Base-by-base conservation (phyloP, 23 red algal species). In the Gracilaria vermiculophylla region DNA sequence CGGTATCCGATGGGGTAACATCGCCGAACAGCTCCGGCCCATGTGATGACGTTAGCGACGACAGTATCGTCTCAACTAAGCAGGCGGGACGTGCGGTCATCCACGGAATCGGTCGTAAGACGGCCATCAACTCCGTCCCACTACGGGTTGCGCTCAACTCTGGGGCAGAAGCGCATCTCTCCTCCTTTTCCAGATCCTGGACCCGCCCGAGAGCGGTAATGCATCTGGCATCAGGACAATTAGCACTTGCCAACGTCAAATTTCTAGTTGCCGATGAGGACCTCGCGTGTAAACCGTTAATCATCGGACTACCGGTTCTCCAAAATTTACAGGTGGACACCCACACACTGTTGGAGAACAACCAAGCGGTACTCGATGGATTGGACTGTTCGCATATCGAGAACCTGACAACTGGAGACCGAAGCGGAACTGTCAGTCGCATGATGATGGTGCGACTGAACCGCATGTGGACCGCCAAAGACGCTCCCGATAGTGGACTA, bases 261-360 rank as follows among this genome's bases (percentile, higher is more conserved):
- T 78, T 78, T 53, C 74, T 78, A 48, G 74, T 78, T 78, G 74
- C 21, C 1, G 74, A 78, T 16, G 51, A 52, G 25, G 42, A 78
- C 14, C 39, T 78, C 42, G 0, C 0, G 8, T 52, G 0, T 53
- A 43, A 78, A 53, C 36, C 15, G 47, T 17, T 78, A 78, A 55
- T 78, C 47, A 78, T 55, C 48, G 48, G 53, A 14, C 74, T 78
- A 48, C 74, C 36, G 8, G 74, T 53, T 40, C 48, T 25, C n/a
- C 48, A 34, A 78, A 10, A 78, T 3, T 51, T 78, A 54, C 44
- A 78, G 48, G 74, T 78, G 39, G 21, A 54, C 21, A 78, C 74
- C 0, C 15, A 23, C 39, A 78, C 15, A 78, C 28, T 78, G 74
- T 53, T 53, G 43, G 39, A 78, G 45, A 78, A 78, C 21, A 78